These are phyloP conservation scores for Fraxinus albicans DNA, from an alignment of 305 asterid species.

Conservation along the genomic window DNA sequence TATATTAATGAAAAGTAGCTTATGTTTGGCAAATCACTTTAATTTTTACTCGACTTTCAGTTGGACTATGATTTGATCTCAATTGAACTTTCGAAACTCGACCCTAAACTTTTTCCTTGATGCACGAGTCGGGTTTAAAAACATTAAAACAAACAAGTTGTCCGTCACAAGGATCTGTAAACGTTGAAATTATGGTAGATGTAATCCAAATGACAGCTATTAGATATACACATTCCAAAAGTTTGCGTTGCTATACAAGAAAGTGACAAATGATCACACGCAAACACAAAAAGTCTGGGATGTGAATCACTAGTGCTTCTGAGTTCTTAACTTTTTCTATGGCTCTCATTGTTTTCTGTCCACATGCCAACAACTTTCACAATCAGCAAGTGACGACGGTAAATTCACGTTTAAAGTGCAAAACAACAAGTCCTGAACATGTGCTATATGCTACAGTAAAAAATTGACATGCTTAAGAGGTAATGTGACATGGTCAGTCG, in stretches of 20 bases:
- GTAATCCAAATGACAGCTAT: constrained; percentile 21
- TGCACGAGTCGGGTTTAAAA: not conserved
- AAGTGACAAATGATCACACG: constrained; percentile 1
- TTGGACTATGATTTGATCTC: not conserved
- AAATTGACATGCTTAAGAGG: not conserved
- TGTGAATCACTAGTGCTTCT: not conserved
- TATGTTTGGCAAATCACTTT: not conserved
- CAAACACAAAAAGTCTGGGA: not conserved
- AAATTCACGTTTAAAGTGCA: not conserved
- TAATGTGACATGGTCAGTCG: not conserved
- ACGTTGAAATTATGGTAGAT: not conserved
- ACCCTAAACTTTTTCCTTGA: not conserved
- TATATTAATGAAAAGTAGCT: not conserved
- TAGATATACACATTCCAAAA: not conserved
- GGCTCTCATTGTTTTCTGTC: not conserved
- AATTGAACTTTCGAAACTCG: not conserved
- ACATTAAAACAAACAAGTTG: not conserved
- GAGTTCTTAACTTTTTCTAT: not conserved
- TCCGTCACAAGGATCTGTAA: not conserved
- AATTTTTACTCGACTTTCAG: not conserved
- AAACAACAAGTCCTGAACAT: not conserved
- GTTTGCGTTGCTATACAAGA: not conserved
- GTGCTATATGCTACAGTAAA: not conserved
- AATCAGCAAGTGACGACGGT: not conserved
- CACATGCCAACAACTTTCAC: not conserved